These are phyloP conservation scores for Akanthomyces dipterigenus DNA, from an alignment of 2,329 filamentous ascomycete genomes.

Conservation along the genomic window DNA sequence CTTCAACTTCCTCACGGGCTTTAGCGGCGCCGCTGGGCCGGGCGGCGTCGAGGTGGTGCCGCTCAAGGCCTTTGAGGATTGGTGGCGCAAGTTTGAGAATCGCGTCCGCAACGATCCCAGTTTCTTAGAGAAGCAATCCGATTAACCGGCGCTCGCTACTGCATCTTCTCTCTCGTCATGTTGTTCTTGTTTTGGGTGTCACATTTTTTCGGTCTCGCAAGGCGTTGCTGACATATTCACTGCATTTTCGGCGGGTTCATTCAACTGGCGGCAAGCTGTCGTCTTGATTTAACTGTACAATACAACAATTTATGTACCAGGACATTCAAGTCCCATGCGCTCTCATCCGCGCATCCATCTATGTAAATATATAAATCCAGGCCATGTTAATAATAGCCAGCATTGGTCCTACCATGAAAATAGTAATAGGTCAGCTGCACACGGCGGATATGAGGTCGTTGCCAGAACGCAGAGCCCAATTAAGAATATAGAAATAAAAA, in stretches of 20 bases:
- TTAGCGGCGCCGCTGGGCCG: constrained; percentile 57
- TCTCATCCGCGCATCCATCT: not conserved
- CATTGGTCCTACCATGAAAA: not conserved
- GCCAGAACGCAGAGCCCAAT: not conserved
- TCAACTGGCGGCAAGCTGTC: not conserved
- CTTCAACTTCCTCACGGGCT: constrained; percentile 91
- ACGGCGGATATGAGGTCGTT: not conserved
- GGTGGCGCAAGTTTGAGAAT: constrained; percentile 96
- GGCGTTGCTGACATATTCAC: not conserved
- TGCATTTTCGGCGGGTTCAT: not conserved
- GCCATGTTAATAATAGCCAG: not conserved
- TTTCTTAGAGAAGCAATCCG: constrained; percentile 66
- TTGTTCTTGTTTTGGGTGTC: too few relatives aligned
- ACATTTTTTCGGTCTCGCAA: not conserved
- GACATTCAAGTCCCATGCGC: not conserved
- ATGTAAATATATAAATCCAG: constrained; percentile 7
- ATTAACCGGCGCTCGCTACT: constrained; percentile 13
- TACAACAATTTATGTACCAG: not conserved
- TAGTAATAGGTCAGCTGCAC: not conserved
- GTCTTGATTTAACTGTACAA: not conserved
- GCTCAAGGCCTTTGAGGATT: constrained; percentile 90
- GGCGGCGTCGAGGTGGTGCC: constrained; percentile 79
- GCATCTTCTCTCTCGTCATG: not conserved
- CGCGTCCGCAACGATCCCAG: constrained; percentile 77
- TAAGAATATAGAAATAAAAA: not conserved